Evolutionary conservation across 176 grass and related monocot species (phyloP), one percentile per base, ranked within the genome.

Genomic region (Dendrocalamus sinicus): DNA sequence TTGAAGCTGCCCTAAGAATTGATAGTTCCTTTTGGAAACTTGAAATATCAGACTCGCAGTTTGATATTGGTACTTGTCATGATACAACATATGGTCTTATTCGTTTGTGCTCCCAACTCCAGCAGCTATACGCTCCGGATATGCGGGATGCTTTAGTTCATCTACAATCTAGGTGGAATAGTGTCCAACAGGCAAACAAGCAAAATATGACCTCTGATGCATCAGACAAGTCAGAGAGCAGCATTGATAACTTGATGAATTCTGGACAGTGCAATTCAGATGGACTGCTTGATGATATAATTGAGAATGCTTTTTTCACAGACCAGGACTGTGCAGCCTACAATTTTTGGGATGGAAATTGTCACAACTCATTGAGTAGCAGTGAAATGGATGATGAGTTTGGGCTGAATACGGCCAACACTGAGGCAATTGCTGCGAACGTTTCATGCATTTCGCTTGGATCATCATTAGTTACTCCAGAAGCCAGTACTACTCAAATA

Each of bases 151-250:
- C 93, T 86, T 53, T 99, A 78, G 81, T 83, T 60, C 96, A 99
- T 94, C 88, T 99, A 48, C 96, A 99, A 74, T 99, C 93, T 76
- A 99, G 96, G 84, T 99, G 96, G 96, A 96, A 99, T 92, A 96
- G 67, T 84, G 84, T 91, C 78, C 86, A 96, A 82, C 78, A 79
- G 59, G 87, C 85, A 71, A 88, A 91, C 51, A 88, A 79, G 65
- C 86, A 91, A 72, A 77, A 86, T 60, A 78, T 82, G 15, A 26
- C 47, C 12, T n/a, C 70, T 86, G 85, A 87, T 67, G 70, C 66
- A 67, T 89, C 86, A 78, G 79, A 83, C 57, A 89, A 83, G 61
- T 92, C 86, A 70, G 88, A 85, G 37, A 79, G 64, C 82, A 88
- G 76, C 61, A 78, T 59, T 26, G 84, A 84, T 53, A 91, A 87